These are phyloP conservation scores for Colletotrichum horii DNA, from an alignment of 2,329 filamentous ascomycete genomes.

Conservation along the genomic window DNA sequence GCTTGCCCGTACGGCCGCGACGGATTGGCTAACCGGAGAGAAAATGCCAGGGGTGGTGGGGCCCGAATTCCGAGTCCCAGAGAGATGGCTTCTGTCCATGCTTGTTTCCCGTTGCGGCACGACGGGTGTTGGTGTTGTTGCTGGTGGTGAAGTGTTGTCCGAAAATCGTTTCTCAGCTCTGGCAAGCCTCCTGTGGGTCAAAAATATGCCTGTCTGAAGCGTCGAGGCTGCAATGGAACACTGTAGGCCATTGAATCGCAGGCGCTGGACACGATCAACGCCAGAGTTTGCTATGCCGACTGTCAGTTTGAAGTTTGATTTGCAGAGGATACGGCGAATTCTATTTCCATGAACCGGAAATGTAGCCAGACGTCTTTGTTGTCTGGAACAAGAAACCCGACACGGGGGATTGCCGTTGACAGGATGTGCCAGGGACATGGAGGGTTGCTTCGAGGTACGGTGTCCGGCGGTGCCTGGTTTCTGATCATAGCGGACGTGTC, in stretches of 20 bases:
- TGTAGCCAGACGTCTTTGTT: background rate
- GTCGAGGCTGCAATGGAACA: background rate
- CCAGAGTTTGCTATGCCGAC: background rate
- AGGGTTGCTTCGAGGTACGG: background rate
- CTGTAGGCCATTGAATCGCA: background rate
- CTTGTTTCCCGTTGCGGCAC: background rate
- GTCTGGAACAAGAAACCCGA: background rate
- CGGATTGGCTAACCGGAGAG: conserved; percentile 12
- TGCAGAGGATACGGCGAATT: background rate
- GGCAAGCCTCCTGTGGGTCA: background rate
- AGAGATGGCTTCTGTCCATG: background rate
- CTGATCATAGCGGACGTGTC: background rate
- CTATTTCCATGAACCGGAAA: conserved; percentile 6
- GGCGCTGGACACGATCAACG: background rate
- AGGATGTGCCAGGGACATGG: background rate
- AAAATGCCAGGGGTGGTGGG: conserved; percentile 1
- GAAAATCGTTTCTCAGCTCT: background rate
- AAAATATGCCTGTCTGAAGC: background rate
- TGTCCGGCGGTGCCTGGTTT: background rate
- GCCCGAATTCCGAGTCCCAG: conserved; percentile 13
- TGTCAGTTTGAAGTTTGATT: background rate
- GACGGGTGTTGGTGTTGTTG: background rate
- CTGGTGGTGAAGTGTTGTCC: background rate
- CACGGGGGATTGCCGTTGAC: background rate
- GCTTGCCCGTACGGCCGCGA: background rate